Evolutionary conservation across 2,329 filamentous ascomycete genomes (phyloP).

Genomic region (Cladosporium phlei): DNA sequence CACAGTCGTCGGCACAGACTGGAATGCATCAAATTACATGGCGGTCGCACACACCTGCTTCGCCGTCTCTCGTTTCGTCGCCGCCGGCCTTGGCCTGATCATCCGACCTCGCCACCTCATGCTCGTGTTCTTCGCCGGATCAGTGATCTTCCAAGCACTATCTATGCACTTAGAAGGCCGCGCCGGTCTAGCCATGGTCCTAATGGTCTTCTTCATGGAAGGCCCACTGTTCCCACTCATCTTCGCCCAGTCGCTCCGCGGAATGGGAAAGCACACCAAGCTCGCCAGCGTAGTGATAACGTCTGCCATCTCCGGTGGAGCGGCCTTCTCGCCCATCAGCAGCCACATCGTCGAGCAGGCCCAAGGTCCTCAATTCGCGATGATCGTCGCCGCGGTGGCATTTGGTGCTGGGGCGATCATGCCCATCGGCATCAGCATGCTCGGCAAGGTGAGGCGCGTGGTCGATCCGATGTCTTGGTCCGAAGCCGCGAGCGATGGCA

Average conservation of each 20-base stretch:
- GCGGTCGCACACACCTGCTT: constrained; percentile 56
- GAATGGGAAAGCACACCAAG: constrained; percentile 55
- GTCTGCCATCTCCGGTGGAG: constrained; percentile 51
- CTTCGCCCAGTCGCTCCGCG: constrained; percentile 55
- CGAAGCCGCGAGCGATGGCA: constrained; percentile 16
- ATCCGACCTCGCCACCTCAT: constrained; percentile 57
- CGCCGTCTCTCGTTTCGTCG: constrained; percentile 53
- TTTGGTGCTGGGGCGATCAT: constrained; percentile 50
- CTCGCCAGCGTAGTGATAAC: constrained; percentile 51
- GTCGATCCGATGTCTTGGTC: constrained; percentile 34
- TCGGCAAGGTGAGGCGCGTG: constrained; percentile 45
- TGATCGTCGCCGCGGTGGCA: constrained; percentile 49
- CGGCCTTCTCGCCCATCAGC: constrained; percentile 52
- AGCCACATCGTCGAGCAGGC: constrained; percentile 40
- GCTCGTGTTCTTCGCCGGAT: constrained; percentile 48
- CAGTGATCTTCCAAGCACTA: constrained; percentile 49
- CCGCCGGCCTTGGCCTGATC: constrained; percentile 49
- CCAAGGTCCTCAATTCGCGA: constrained; percentile 45
- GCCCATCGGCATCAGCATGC: constrained; percentile 50
- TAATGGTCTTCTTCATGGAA: constrained; percentile 56
- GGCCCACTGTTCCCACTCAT: constrained; percentile 57
- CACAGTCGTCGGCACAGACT: constrained; percentile 33
- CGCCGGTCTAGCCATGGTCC: constrained; percentile 43
- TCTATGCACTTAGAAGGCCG: constrained; percentile 47
- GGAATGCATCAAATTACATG: constrained; percentile 39